Base-by-base conservation (phyloP, 768 basidiomycete species). In the Postia placenta region DNA sequence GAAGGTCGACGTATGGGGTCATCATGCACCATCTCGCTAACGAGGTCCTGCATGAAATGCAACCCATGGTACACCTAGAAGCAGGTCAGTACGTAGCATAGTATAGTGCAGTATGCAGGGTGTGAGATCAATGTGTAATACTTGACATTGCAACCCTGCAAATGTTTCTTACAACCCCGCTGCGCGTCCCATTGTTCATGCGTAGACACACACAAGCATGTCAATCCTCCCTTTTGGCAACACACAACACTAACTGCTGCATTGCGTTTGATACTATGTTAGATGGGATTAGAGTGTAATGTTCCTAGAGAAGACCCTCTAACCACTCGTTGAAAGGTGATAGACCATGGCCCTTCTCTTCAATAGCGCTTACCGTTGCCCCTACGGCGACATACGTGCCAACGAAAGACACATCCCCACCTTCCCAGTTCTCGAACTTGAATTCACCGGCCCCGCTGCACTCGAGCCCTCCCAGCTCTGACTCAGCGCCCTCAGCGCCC, bases 381-480 rank as follows among this genome's bases (percentile, higher is more conserved):
- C 67, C 69, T 11, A 70, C 61, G 9, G 45, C 59, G 6, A 76
- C 71, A 49, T 75, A 85, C 0, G 80, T 83, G 23, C 79, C 84
- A 27, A 83, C 52, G 56, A 90, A 85, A 1, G 70, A 61, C 17
- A 90, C 69, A n/a, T 88, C 82, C 6, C 90, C 89, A 2, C 87
- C 90, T 56, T 91, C 89, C 89, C 89, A 92, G 37, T 84, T 80
- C 2, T 73, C 74, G 58, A 92, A 92, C 56, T 71, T 81, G 71
- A 92, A 92, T 17, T 67, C 53, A 0, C 74, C 75, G 12, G 73
- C 75, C 23, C 71, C 70, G 47, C 67, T 74, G 59, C 85, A 87
- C 42, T 91, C 87, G 47, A 92, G 64, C 0, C 89, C 88, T 28
- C 85, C 87, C 66, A 86, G 67, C 44, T 87, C 85, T 3, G 77